Evolutionary conservation across 805 yeast species (phyloP).

Genomic region (Ogataea paradorogensis): DNA sequence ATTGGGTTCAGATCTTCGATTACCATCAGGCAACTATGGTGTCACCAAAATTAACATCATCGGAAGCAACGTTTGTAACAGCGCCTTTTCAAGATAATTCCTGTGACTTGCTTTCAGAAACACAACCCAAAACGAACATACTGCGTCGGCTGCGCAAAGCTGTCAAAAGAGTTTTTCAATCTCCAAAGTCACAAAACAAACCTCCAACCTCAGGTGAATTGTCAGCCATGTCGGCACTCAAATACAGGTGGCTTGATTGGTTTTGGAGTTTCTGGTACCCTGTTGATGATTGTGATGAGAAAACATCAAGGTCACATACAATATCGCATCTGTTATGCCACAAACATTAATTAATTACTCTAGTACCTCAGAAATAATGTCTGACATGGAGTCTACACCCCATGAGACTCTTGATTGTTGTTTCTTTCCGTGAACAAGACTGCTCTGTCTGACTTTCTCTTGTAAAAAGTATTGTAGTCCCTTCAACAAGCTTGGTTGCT

Average conservation of each 20-base stretch:
- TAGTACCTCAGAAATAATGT: conserved; percentile 44
- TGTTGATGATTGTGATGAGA: conserved; percentile 13
- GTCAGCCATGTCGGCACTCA: conserved; percentile 11
- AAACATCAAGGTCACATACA: neutral
- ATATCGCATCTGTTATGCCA: conserved; percentile 1
- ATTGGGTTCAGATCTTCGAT: conserved; percentile 21
- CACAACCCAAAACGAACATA: conserved; percentile 1
- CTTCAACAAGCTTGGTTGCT: conserved; percentile 54
- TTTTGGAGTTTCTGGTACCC: conserved; percentile 27
- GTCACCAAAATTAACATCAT: neutral
- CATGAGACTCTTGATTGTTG: conserved; percentile 60
- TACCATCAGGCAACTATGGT: neutral
- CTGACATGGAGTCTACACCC: conserved; percentile 59
- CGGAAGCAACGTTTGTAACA: neutral
- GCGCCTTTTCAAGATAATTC: neutral
- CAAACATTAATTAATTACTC: conserved; percentile 9
- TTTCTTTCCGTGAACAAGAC: conserved; percentile 49
- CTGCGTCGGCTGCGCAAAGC: conserved; percentile 5
- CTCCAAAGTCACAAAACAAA: conserved; percentile 2
- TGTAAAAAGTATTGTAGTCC: conserved; percentile 66
- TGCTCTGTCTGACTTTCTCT: conserved; percentile 43
- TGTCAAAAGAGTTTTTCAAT: conserved; percentile 7
- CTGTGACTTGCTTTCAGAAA: neutral
- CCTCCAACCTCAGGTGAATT: conserved; percentile 12
- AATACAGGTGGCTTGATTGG: conserved; percentile 21